phyloP scores from a whole-genome alignment of 257 asterid species.

The Lycium ferocissimum region DNA sequence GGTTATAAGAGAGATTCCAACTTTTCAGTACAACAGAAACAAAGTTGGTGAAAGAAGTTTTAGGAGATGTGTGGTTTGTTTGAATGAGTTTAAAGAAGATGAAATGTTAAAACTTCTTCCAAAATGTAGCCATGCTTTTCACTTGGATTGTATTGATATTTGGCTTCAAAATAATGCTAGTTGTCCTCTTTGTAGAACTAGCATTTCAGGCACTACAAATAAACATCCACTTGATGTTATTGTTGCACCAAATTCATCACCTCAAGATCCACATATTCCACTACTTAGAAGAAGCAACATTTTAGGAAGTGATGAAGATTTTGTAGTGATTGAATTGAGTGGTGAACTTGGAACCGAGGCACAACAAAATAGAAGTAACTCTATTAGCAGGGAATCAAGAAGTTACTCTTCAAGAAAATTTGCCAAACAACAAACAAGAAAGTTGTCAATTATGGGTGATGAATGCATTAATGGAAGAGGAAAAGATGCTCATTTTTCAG shows the following conservation, averaged over 20 bases:
- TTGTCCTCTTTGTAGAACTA: constrained; percentile 82
- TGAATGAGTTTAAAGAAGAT: constrained; percentile 66
- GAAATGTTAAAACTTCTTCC: constrained; percentile 75
- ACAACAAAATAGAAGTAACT: constrained; percentile 45
- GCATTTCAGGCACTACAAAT: constrained; percentile 60
- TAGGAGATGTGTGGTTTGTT: constrained; percentile 73
- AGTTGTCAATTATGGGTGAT: constrained; percentile 84
- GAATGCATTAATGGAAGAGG: constrained; percentile 63
- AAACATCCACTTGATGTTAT: constrained; percentile 44
- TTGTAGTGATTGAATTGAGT: constrained; percentile 53
- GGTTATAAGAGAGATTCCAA: constrained; percentile 70
- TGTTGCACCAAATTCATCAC: constrained; percentile 76
- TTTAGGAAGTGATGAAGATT: constrained; percentile 54
- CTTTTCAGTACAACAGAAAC: constrained; percentile 52
- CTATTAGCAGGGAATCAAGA: constrained; percentile 47
- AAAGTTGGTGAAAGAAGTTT: constrained; percentile 39
- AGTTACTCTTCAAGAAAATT: constrained; percentile 54
- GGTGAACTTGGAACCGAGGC: constrained; percentile 37
- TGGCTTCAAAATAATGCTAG: constrained; percentile 76
- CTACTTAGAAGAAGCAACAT: constrained; percentile 35
- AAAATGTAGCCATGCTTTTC: constrained; percentile 79
- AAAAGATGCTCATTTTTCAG: constrained; percentile 56
- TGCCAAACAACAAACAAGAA: constrained; percentile 38
- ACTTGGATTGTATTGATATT: constrained; percentile 76
- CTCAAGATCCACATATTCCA: constrained; percentile 59